Percentiles rank a stretch among this genome's conserved stretches.
Conservation (phyloP, 2,329 filamentous ascomycete genomes). For the Alternaria panax region DNA sequence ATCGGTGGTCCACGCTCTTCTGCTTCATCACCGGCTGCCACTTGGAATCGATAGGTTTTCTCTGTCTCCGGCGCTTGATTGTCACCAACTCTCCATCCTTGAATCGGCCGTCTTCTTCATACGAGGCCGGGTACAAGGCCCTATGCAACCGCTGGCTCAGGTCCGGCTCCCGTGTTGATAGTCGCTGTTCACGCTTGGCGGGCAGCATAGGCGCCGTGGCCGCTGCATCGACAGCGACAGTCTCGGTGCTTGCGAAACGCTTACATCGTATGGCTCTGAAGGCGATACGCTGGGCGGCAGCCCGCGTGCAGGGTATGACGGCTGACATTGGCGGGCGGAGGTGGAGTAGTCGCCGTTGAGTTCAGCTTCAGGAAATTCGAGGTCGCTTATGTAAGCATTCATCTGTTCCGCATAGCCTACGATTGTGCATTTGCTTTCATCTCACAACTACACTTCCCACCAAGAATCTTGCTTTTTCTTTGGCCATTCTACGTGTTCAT, state of each 20-base stretch:
- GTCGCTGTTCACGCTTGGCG: slow-evolving; percentile 13
- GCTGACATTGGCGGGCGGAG: slow-evolving; percentile 61
- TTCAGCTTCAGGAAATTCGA: slow-evolving; percentile 33
- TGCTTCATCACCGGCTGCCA: slow-evolving; percentile 22
- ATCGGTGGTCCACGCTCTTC: slow-evolving; percentile 16
- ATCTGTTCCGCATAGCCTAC: not conserved
- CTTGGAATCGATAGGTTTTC: slow-evolving; percentile 20
- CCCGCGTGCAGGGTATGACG: slow-evolving; percentile 65
- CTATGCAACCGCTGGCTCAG: slow-evolving; percentile 31
- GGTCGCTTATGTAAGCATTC: slow-evolving; percentile 34
- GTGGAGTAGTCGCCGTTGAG: slow-evolving; percentile 11
- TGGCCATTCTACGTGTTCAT: not conserved
- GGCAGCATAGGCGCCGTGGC: slow-evolving; percentile 3
- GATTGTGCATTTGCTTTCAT: not conserved
- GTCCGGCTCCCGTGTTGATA: slow-evolving; percentile 11
- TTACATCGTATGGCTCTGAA: slow-evolving; percentile 24
- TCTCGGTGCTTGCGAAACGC: slow-evolving; percentile 33
- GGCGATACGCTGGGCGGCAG: slow-evolving; percentile 46
- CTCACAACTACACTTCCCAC: not conserved
- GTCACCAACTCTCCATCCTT: not conserved
- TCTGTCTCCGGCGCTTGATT: slow-evolving; percentile 3
- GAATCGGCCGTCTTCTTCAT: slow-evolving; percentile 6
- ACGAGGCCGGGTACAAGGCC: slow-evolving; percentile 24
- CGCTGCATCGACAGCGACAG: slow-evolving; percentile 15
- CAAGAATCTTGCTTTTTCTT: not conserved